Evolutionary conservation across 2,329 filamentous ascomycete genomes (phyloP), one percentile per base, ranked within the genome.

Genomic region (Ascochyta viciae-villosae): DNA sequence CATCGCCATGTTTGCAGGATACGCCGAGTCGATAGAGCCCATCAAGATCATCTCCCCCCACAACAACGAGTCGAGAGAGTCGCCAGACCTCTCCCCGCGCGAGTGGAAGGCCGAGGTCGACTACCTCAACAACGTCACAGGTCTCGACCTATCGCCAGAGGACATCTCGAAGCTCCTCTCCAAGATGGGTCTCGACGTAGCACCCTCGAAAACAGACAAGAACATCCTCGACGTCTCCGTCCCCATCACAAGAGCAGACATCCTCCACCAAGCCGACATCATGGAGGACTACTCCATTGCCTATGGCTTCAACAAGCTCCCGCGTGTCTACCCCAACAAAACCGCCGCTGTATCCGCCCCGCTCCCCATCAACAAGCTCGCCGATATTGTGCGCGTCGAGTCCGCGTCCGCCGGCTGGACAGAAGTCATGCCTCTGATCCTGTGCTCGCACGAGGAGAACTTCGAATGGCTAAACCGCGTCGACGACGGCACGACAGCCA

Each of bases 211-310:
- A 50, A 83, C 89, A 58, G 77, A 85, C 50, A 88, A 91, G 72
- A 76, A 75, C 45, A 80, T 95, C 45, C 82, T 96, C 57, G 89
- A 96, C 69, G 88, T 98, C 26, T 84, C 88, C 33, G 86, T 98
- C 23, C 95, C 95, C 8, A 87, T 93, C 29, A 98, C 93, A 42
- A 87, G 95, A 60, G 94, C 95, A 43, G 95, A 99, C 76, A 89
- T 99, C 38, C 87, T 99, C 29, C 95, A 99, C 77, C 90, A 97
- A 73, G 96, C 92, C 68, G 95, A 99, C 74, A 91, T 99, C 65
- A 99, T 99, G 94, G 95, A 99, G 80, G 96, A 99, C 74, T 88
- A 96, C 19, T 95, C 92, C 37, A 95, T 99, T 63, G 92, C 92
- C 49, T 97, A 98, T 76, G 95, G 96, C 63, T 99, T 96, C 85